Evolutionary conservation across 495 filamentous ascomycete genomes (phyloP), one percentile per base, ranked within the genome.

Genomic region (Lophiostoma macrostomum): DNA sequence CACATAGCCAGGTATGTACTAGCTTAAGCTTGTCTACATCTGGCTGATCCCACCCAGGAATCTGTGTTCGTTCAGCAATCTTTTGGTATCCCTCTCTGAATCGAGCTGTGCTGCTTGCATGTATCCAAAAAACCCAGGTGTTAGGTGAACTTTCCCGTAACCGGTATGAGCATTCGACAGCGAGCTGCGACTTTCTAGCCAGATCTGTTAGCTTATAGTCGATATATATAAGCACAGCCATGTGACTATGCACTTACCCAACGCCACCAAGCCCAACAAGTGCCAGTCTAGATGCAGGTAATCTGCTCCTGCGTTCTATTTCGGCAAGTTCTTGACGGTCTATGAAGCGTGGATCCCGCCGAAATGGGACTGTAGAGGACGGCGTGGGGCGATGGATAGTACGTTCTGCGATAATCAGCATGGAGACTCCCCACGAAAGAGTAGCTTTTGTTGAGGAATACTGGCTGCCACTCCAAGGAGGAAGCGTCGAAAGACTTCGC

Each of bases 261-360:
- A 78, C 67, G 13, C 76, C 76, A 16, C 75, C 76, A 28, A 78
- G 63, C 12, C 54, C 54, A 40, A 58, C 46, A n/a, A 58, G 41
- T 32, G 54, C 54, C 5, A 62, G 58, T 32, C 68, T 58, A 18
- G 42, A 51, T 43, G 36, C 42, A 18, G 42, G 46, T 16, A 53
- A 45, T 36, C 55, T 22, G 38, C 70, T 53, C 52, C 28, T 65
- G 6, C 56, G 11, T 19, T 62, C 47, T 27, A 79, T 69, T 20
- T 63, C 40, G 6, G 40, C 39, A 25, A 79, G 58, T 7, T 68
- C 35, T 41, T 71, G 54, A 7, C 75, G 71, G 30, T 69, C 67
- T 38, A 79, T 60, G 51, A 78, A 76, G 46, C 68, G 61, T 30
- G 54, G 54, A 56, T 78, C 73, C 0, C 59, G 49, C 16, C 61